phyloP scores from a whole-genome alignment of 768 basidiomycete species.

The Punctularia strigosozonata region DNA sequence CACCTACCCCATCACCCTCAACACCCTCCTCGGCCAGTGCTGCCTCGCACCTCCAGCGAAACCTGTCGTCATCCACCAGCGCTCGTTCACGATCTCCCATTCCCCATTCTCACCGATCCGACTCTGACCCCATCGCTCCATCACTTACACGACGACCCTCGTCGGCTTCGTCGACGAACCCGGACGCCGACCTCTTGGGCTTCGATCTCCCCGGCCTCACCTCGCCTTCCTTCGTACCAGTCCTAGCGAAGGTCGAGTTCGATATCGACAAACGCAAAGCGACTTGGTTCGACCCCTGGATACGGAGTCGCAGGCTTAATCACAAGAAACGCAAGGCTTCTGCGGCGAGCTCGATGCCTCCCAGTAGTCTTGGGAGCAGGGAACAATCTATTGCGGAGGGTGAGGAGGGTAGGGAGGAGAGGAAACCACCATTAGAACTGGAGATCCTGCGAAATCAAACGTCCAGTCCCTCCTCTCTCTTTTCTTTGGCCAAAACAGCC shows the following conservation, averaged over 20 bases:
- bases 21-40: constrained; percentile 40
- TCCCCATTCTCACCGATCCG: constrained; percentile 28
- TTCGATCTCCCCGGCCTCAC: constrained; percentile 57
- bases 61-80: constrained; percentile 16
- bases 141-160: constrained; percentile 28
- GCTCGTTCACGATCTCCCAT: constrained; percentile 15
- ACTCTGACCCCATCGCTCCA: constrained; percentile 37
- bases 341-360: constrained; percentile 1
- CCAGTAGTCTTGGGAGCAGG: constrained; percentile 9
- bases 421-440: constrained; percentile 33
- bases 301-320: constrained; percentile 49
- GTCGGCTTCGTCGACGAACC: constrained; percentile 19
- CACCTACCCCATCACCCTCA: constrained; percentile 27
- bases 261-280: constrained; percentile 79
- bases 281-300: constrained; percentile 80
- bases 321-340: constrained; percentile 37
- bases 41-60: constrained; percentile 16
- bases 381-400: constrained; percentile 11
- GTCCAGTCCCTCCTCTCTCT: constrained; percentile 22
- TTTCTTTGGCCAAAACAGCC: constrained; percentile 8
- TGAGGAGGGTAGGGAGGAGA: constrained; percentile 13
- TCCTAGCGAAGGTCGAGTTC: constrained; percentile 92
- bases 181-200: constrained; percentile 37
- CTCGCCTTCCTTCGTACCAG: constrained; percentile 58
- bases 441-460: constrained; percentile 35